Conservation (phyloP, 1,139 yeast genomes). For the Candida gigantensis region DNA sequence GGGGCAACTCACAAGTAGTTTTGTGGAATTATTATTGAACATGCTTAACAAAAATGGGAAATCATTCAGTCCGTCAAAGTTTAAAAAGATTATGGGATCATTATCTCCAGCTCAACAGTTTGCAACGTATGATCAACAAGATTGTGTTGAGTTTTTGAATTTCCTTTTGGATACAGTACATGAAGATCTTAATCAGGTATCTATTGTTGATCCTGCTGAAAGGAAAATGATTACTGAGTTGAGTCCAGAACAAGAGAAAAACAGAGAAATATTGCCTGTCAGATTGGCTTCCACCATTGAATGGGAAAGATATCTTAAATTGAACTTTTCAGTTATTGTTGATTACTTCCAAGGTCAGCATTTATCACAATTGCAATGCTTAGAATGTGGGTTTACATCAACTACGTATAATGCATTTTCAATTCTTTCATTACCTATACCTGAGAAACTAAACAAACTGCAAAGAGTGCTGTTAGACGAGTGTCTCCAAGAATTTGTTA, state of each 20-base stretch:
- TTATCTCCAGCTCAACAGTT: constrained; percentile 64
- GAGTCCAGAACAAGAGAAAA: constrained; percentile 70
- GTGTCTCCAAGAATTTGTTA: constrained; percentile 71
- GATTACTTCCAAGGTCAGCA: constrained; percentile 92
- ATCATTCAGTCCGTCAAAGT: constrained; percentile 54
- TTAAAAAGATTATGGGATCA: constrained; percentile 67
- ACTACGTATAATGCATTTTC: constrained; percentile 87
- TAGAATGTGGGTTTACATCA: constrained; percentile 74
- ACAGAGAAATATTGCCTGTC: constrained; percentile 73
- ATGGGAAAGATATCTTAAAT: constrained; percentile 88
- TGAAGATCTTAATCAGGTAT: constrained; percentile 78
- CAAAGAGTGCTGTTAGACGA: constrained; percentile 50
- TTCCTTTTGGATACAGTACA: constrained; percentile 84
- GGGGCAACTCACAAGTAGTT: constrained; percentile 76
- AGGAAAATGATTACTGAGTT: constrained; percentile 48
- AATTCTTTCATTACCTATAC: constrained; percentile 74
- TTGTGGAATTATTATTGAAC: constrained; percentile 63
- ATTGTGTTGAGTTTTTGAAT: constrained; percentile 86
- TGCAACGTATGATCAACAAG: constrained; percentile 84
- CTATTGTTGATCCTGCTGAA: constrained; percentile 31
- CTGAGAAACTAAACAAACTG: constrained; percentile 33
- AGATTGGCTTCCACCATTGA: constrained; percentile 88
- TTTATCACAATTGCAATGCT: constrained; percentile 74
- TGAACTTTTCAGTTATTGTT: constrained; percentile 82
- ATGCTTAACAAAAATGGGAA: constrained; percentile 55